Base-by-base conservation (phyloP, 805 yeast genomes). In the Wickerhamiella occidentalis region DNA sequence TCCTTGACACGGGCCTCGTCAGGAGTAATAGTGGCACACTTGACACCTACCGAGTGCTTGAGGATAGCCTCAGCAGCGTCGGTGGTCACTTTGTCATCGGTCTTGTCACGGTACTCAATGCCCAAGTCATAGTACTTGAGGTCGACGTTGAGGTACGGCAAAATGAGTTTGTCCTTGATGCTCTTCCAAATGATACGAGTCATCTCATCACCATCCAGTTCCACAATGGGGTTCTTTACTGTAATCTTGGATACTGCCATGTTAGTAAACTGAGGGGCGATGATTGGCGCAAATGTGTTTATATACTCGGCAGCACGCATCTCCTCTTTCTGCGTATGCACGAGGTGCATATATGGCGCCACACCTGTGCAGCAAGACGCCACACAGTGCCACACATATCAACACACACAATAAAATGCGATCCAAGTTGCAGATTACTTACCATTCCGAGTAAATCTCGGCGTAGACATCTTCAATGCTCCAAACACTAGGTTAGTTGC, bases 1-100 rank as follows among this genome's bases (percentile, higher is more conserved):
- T 90, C 97, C 67, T 84, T 72, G 48, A 90, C 96, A 61, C 97
- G 79, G 44, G 85, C 92, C 71, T 90, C 97, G 51, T 66, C 69
- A 6, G 97, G 96, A n/a, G 97, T 90, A 66, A 90, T 90, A 47
- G 97, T 90, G 51, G 97, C 97, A 72, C 97, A 90, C 71, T 90
- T 90, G 59, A 90, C 85, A 26, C 95, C 97, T 51, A 90, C 97
- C 49, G 85, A 84, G 66, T 85, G 82, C 67, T 87, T 77, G 66
- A 79, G 70, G 58, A 86, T 88, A 48, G 97, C 97, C 46, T 80
- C 70, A 21, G 96, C 96, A 9, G 95, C 84, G 49, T 90, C 96
- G 30, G 75, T 64, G 17, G 97, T 90, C 57, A 90, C 90, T 68
- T 84, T 66, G 66, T 90, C 97, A 60, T 85, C 74, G 15, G 97